A percentile compares a stretch with the other conserved stretches of the same genome.
These are phyloP conservation scores for Rhamnella rubrinervis DNA, from an alignment of 331 rosid species.

Conservation along the genomic window DNA sequence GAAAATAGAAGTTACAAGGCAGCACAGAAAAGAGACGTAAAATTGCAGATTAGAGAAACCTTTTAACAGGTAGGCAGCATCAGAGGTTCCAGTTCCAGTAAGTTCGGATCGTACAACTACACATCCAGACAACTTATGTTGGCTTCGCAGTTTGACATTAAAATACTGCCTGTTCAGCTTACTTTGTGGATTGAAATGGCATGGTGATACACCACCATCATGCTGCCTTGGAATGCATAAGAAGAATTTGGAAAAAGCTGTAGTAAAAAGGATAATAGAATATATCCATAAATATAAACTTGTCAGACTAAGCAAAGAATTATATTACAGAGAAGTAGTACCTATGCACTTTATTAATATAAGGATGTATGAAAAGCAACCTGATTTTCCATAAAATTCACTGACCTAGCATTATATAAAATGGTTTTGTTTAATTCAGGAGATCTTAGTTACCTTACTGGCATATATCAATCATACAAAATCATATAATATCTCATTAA, in stretches of 20 bases:
- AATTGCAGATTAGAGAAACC: slow-evolving; percentile 43
- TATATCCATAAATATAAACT: neutral
- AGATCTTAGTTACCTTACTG: no score
- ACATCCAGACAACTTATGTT: slow-evolving; percentile 32
- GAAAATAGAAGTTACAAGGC: slow-evolving; percentile 14
- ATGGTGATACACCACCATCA: slow-evolving; percentile 21
- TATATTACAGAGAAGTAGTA: neutral
- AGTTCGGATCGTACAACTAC: slow-evolving; percentile 59
- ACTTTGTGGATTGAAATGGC: slow-evolving; percentile 25
- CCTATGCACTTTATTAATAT: no score
- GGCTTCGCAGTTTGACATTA: slow-evolving; percentile 26
- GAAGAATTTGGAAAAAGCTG: slow-evolving; percentile 48
- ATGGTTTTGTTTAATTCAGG: no score
- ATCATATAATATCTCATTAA: no score
- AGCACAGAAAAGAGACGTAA: slow-evolving; percentile 13
- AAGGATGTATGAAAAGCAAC: no score
- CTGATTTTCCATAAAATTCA: no score
- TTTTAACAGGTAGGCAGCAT: slow-evolving; percentile 42
- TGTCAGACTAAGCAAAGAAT: neutral
- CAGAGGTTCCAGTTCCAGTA: slow-evolving; percentile 51
- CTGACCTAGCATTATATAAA: no score
- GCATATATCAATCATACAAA: no score
- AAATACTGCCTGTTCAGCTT: slow-evolving; percentile 26
- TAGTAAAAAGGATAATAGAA: neutral
- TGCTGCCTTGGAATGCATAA: slow-evolving; percentile 33